Evolutionary conservation across 73 alveolate species (phyloP), one percentile per base, ranked within the genome.

Genomic region (Symbiodinium natans): DNA sequence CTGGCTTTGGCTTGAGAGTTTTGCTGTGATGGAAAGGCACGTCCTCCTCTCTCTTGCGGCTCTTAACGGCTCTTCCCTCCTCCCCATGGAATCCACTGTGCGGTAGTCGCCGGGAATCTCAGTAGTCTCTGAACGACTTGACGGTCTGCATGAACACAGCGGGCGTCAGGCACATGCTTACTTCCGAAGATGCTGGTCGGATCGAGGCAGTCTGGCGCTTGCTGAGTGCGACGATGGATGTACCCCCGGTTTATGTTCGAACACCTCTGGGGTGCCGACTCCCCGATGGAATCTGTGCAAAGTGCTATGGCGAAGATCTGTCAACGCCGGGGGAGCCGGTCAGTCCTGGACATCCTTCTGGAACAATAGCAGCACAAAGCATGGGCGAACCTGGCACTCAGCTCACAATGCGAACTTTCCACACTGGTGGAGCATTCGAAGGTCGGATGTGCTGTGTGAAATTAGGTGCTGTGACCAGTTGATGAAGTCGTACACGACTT

Each of bases 331-430:
- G 93, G 59, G n/a, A 86, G 68, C 59, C 33, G 59, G 93, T 54
- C 31, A 40, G 59, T 4, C 19, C 34, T 5, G 93, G 93, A 21
- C 83, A 86, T 41, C 93, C 93, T 29, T 48, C 83, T 34, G 93
- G 93, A 59, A 86, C 93, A 39, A 86, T 86, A 27, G 93, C 93
- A 0, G 95, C 95, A n/a, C 95, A 89, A 42, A 68, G 87, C 46
- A 89, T 89, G 95, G 95, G 95, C n/a, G 95, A 89, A 42, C 95
- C 95, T 27, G 95, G 95, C 38, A 89, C 95, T 23, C 95, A 89
- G 86, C 95, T 89, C 87, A 89, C 95, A n/a, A 89, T 89, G 95
- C 95, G 95, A 31, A 89, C 95, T 31, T 89, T 89, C 95, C 95
- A 89, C 95, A 89, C 95, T 8, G 95, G 95, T 1, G 95, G 95